Evolutionary conservation across 305 asterid species (phyloP).

Genomic region (Nicotiana rustica): DNA sequence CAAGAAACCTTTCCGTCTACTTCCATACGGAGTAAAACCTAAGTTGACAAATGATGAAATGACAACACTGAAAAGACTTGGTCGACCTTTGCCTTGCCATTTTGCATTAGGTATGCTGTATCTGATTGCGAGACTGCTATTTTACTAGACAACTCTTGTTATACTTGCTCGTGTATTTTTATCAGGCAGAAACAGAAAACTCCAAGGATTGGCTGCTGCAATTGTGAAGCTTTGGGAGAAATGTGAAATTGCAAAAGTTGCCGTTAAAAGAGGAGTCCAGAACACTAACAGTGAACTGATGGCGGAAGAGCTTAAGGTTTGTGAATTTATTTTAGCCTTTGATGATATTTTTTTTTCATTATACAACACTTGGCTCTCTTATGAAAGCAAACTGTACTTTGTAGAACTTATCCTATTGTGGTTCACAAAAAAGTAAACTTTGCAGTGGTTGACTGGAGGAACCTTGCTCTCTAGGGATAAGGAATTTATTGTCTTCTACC

Average conservation of each 20-base stretch:
- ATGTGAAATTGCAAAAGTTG: constrained; percentile 97
- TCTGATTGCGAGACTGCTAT: constrained; percentile 3
- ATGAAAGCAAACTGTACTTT: constrained; percentile 18
- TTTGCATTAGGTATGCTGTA: constrained; percentile 82
- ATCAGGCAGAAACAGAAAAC: constrained; percentile 91
- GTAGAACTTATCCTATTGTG: constrained; percentile 30
- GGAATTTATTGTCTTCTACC: constrained; percentile 86
- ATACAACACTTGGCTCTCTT: constrained; percentile 5
- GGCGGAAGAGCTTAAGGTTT: constrained; percentile 97
- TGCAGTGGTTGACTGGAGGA: constrained; percentile 96
- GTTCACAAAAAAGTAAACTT: constrained; percentile 47
- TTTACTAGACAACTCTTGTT: constrained; percentile 28
- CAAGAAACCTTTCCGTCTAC: constrained; percentile 86
- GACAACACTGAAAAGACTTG: constrained; percentile 86
- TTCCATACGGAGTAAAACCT: constrained; percentile 89
- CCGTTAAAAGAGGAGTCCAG: constrained; percentile 93
- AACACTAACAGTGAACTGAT: constrained; percentile 86
- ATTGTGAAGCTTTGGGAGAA: constrained; percentile 97
- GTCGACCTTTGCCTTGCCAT: constrained; percentile 92
- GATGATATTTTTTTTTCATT: neutral
- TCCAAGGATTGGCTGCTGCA: constrained; percentile 92
- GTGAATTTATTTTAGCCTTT: constrained; percentile 39
- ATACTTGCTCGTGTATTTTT: constrained; percentile 35
- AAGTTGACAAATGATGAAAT: constrained; percentile 92
- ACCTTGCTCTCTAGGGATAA: constrained; percentile 88